These are phyloP conservation scores for Trypanosoma boissoni DNA, from an alignment of 208 protist genomes.

Conservation along the genomic window DNA sequence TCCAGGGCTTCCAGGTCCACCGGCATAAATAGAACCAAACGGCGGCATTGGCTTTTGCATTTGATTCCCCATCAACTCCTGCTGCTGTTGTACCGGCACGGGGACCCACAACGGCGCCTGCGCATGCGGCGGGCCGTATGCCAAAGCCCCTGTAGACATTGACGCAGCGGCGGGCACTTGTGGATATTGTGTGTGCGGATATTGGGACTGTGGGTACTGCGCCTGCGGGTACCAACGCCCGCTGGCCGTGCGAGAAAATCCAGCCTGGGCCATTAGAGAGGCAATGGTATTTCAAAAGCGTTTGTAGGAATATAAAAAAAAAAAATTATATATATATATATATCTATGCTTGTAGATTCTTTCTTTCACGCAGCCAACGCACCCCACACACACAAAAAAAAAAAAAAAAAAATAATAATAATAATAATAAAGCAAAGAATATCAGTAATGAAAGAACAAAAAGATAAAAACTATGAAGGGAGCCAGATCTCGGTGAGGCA, in stretches of 20 bases:
- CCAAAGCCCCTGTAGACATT: too few relatives aligned
- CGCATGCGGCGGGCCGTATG: slow-evolving; percentile 3
- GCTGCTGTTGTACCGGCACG: slow-evolving; percentile 6
- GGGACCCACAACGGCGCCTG: slow-evolving; percentile 7
- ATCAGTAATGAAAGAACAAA: background rate
- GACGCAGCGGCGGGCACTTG: background rate
- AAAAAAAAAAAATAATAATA: slow-evolving; percentile 1
- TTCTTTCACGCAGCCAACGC: too few relatives aligned
- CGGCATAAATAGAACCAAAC: too few relatives aligned
- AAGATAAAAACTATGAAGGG: background rate
- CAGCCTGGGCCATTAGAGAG: slow-evolving; percentile 2
- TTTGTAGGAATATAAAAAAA: slow-evolving; percentile 5
- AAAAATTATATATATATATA: background rate
- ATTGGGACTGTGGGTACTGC: slow-evolving; percentile 22
- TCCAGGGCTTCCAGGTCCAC: too few relatives aligned
- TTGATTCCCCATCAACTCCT: too few relatives aligned
- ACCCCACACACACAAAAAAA: background rate
- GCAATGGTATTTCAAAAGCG: slow-evolving; percentile 11
- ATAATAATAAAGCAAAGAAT: background rate
- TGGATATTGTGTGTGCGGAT: slow-evolving; percentile 13
- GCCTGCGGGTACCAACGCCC: slow-evolving; percentile 43
- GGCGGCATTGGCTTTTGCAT: too few relatives aligned
- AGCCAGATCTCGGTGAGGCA: too few relatives aligned
- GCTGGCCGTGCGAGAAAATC: slow-evolving; percentile 23
- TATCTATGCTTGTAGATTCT: too few relatives aligned